A percentile compares a stretch with the other conserved stretches of the same genome.
Evolutionary conservation across 192 early-diverging fungal species (phyloP).

Genomic region (Coemansia sp.): DNA sequence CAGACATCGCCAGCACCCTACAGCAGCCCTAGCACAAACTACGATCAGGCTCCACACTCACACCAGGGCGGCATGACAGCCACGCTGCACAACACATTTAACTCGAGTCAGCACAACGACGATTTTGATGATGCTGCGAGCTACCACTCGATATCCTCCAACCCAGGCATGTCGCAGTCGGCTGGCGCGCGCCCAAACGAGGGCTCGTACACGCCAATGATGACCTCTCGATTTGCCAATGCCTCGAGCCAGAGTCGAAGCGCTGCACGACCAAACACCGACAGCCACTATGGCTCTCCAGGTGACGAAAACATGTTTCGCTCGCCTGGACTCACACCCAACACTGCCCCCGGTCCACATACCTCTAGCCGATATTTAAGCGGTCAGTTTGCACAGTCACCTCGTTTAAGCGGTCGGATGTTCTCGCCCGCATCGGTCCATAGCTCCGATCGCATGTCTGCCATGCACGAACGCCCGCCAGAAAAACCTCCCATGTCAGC

Average conservation of each 20-base stretch:
- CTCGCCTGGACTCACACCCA: constrained; percentile 5
- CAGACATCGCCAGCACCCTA: background rate
- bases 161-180: constrained; percentile 27
- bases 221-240: constrained; percentile 37
- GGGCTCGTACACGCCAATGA: constrained; percentile 23
- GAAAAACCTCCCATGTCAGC: constrained; percentile 11
- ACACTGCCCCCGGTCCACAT: background rate
- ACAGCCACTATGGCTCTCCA: constrained; percentile 40
- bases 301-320: constrained; percentile 32
- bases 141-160: constrained; percentile 56
- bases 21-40: background rate
- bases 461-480: constrained; percentile 9
- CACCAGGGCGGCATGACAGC: constrained; percentile 18
- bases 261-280: constrained; percentile 15
- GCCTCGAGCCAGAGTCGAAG: constrained; percentile 31
- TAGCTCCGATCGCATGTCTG: constrained; percentile 5
- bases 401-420: background rate
- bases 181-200: constrained; percentile 13
- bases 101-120: constrained; percentile 41
- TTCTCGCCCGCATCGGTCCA: constrained; percentile 5
- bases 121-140: constrained; percentile 57
- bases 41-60: constrained; percentile 3
- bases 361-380: background rate
- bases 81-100: constrained; percentile 20
- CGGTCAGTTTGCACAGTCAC: constrained; percentile 10